Evolutionary conservation across 306 rosid species (phyloP).

Genomic region (Rosa chinensis): DNA sequence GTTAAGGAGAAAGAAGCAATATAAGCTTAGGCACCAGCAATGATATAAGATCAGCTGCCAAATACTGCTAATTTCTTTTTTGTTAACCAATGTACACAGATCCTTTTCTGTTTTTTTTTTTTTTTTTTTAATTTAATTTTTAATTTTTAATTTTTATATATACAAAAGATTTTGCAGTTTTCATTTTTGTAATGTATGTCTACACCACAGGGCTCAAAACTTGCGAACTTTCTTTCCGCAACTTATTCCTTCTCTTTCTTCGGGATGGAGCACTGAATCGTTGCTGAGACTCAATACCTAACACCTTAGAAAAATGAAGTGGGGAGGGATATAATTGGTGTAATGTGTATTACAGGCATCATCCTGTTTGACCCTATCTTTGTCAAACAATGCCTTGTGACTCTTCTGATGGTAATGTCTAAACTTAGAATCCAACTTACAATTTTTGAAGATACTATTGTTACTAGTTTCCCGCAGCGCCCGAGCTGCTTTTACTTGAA

Average conservation of each 20-base stretch:
- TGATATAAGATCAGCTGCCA: conserved; percentile 24
- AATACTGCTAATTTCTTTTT: conserved; percentile 23
- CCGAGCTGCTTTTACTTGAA: too few relatives aligned
- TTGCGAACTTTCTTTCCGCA: background rate
- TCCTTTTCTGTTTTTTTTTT: background rate
- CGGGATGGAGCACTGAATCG: background rate
- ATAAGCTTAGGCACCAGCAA: conserved; percentile 18
- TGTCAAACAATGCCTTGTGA: too few relatives aligned
- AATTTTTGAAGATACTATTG: too few relatives aligned
- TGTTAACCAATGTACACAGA: background rate
- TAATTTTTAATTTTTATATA: too few relatives aligned
- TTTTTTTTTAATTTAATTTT: too few relatives aligned
- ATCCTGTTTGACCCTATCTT: too few relatives aligned
- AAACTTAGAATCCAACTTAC: too few relatives aligned
- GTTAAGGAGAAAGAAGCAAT: conserved; percentile 33
- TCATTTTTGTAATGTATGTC: background rate
- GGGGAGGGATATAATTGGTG: too few relatives aligned
- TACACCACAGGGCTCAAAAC: background rate
- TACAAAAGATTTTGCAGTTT: background rate
- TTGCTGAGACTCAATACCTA: background rate
- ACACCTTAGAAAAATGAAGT: background rate
- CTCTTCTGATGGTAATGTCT: too few relatives aligned
- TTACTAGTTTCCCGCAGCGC: too few relatives aligned
- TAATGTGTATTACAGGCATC: too few relatives aligned
- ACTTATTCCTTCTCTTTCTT: background rate